Percentiles rank a stretch among this genome's conserved stretches.
Conservation (phyloP, 768 basidiomycete species). For the Boletus rubroflammeus region DNA sequence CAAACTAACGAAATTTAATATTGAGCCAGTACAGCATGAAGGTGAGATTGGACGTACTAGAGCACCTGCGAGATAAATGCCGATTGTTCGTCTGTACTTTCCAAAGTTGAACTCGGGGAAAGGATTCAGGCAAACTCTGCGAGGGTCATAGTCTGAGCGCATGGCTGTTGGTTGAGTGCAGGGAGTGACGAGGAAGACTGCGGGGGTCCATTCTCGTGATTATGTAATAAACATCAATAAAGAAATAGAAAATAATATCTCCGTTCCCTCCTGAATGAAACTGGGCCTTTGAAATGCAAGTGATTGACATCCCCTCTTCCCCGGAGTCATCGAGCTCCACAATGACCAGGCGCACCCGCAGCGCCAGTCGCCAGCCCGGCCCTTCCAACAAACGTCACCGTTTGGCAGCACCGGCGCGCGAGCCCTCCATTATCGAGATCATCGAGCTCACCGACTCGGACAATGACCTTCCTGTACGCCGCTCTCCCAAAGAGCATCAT, state of each 20-base stretch:
- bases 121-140: constrained; percentile 83
- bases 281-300: constrained; percentile 21
- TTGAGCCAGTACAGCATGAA: neutral
- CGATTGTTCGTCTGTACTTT: constrained; percentile 75
- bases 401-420: neutral
- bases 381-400: constrained; percentile 15
- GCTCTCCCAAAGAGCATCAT: neutral
- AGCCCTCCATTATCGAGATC: constrained; percentile 25
- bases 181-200: neutral
- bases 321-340: constrained; percentile 16
- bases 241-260: neutral
- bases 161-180: constrained; percentile 3
- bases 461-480: constrained; percentile 26
- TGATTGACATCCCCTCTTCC: constrained; percentile 27
- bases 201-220: neutral
- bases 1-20: constrained; percentile 57
- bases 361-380: constrained; percentile 18
- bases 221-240: constrained; percentile 19
- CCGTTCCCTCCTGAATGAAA: neutral
- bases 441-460: constrained; percentile 57
- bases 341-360: constrained; percentile 16
- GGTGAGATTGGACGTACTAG: constrained; percentile 59
- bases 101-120: constrained; percentile 75
- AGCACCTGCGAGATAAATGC: constrained; percentile 89
- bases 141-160: constrained; percentile 76